phyloP scores from a whole-genome alignment of 2,329 filamentous ascomycete genomes.

The Fusarium equiseti region DNA sequence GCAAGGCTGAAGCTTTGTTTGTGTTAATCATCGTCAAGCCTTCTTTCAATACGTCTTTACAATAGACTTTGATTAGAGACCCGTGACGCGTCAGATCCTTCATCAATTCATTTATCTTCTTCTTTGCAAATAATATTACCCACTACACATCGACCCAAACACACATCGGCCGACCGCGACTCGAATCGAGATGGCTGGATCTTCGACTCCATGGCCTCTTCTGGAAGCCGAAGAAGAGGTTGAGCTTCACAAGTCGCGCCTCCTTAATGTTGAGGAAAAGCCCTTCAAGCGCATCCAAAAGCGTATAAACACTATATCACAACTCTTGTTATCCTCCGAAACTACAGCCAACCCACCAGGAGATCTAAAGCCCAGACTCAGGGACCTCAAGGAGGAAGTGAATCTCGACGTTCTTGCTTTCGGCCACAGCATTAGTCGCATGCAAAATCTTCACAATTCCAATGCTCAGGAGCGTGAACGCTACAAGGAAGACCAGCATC shows the following conservation, averaged over 20 bases:
- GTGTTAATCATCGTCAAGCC: slow-evolving; percentile 12
- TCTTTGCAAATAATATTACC: background rate
- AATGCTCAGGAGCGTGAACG: slow-evolving; percentile 86
- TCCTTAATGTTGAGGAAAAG: slow-evolving; percentile 91
- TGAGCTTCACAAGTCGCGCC: slow-evolving; percentile 86
- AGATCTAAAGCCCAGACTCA: slow-evolving; percentile 63
- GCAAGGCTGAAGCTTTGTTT: slow-evolving; percentile 41
- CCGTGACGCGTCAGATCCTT: background rate
- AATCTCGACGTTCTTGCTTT: slow-evolving; percentile 90
- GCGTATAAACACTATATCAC: slow-evolving; percentile 77
- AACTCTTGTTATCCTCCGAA: slow-evolving; percentile 59
- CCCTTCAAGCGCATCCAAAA: slow-evolving; percentile 91
- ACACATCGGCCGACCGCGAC: slow-evolving; percentile 10
- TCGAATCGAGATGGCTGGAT: slow-evolving; percentile 46
- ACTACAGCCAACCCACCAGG: slow-evolving; percentile 57
- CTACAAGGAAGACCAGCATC: slow-evolving; percentile 83
- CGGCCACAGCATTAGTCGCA: slow-evolving; percentile 85
- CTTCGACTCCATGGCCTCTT: slow-evolving; percentile 68
- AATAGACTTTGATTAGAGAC: background rate
- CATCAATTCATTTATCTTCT: background rate
- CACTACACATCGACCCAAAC: background rate
- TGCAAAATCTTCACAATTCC: slow-evolving; percentile 86
- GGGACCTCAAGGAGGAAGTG: slow-evolving; percentile 84
- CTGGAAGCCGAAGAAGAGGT: slow-evolving; percentile 82
- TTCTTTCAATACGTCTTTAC: background rate